Base-by-base conservation (phyloP, 164 flowering plant genomes). In the Magnolia sinica region DNA sequence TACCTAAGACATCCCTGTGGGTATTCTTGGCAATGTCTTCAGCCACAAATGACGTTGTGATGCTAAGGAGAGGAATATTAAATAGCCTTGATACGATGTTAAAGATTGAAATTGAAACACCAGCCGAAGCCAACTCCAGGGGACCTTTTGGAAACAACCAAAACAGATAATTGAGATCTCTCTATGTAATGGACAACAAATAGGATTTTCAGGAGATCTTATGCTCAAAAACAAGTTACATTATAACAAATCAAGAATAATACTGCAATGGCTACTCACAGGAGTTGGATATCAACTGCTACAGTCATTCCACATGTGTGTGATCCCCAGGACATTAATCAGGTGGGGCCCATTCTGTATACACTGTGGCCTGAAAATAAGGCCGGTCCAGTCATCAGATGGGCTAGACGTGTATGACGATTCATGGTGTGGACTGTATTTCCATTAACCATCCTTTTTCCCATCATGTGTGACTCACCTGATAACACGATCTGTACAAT, bases 21-120 rank as follows among this genome's bases (percentile, higher is more conserved):
- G 87, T 81, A 74, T 71, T 82, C 82, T 83, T 91, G 66, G 98
- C 76, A 72, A 96, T 86, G 79, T 96, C 98, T 81, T 94, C 94
- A 74, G 99, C 98, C 74, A 93, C 98, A 78, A 94, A 92, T 37
- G 99, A 96, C 76, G 99, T 96, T 77, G 99, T 96, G 74, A 94
- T 86, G 79, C 99, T 93, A 16, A 94, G 95, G 37, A 96, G 97
- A 65, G 99, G 99, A 76, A 96, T 89, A 79, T 96, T 96, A 76
- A 96, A 94, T 72, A 96, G 85, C 90, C 94, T 96, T 24, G 98
- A 96, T 70, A 96, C 78, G 64, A 89, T 83, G 79, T 96, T 93
- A 75, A 96, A 94, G 74, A 96, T 89, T 73, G 94, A 88, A 19
- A 89, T 80, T n/a, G 99, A 93, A 79, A 93, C 92, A 77, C 93